Evolutionary conservation across 306 rosid species (phyloP), one percentile per base, ranked within the genome.

Genomic region (Cicer bijugum): DNA sequence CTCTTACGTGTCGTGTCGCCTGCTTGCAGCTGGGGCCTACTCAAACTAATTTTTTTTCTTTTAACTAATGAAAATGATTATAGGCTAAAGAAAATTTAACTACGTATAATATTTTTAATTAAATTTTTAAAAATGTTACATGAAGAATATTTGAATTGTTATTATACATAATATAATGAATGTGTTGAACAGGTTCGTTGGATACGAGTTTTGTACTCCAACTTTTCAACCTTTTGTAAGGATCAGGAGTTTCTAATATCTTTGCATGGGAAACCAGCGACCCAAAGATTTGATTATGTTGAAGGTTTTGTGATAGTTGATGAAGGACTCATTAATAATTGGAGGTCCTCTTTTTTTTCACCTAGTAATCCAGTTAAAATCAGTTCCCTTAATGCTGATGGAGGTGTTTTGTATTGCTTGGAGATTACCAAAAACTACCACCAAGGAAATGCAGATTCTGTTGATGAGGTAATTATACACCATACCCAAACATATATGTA

Each of bases 261-360:
- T 43, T 61, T 91, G 86, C 92, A 91, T 77, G 96, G 85, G 65
- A 81, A 83, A 9, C 75, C 84, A 14, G 47, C 71, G 2, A 69
- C 69, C 44, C 78, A 88, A 75, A 94, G 85, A 67, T 91, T 94
- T 58, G 99, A 94, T 46, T 94, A 94, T 77, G 89, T 94, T 3
- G 99, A 94, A 78, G 99, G 99, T 48, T 94, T 94, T 71, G 97
- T 94, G 3, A 94, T 91, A 35, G 99, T 89, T 1, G 99, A 94
- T 52, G 96, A 91, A 80, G 96, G 97, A 6, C 87, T 94, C 15
- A 86, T 89, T 47, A 94, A 94, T 71, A 94, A 91, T 76, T 94
- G 99, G 99, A 86, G 99, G 53, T 94, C 99, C 0, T 94, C 99
- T 0, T 94, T 94, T 76, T 94, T 91, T 72, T 89, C 97, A 9